Evolutionary conservation across 2,329 filamentous ascomycete genomes (phyloP), one percentile per base, ranked within the genome.

Genomic region (Cercospora zeae-maydis): DNA sequence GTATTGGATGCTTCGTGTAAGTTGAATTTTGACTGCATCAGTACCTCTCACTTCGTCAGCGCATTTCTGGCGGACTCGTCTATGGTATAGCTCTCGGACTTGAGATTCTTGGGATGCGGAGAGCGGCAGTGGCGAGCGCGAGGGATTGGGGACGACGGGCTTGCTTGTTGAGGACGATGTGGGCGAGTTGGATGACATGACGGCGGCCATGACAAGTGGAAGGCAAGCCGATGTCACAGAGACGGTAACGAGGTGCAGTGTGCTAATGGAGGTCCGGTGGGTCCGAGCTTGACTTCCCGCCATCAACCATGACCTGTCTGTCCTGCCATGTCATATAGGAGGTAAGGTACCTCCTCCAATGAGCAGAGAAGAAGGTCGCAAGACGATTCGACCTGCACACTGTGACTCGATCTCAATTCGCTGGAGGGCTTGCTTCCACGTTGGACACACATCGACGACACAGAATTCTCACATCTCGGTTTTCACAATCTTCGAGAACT

Each of bases 61-160:
- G 78, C 93, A 97, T 71, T 88, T 82, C 34, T 81, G 82, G 68
- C 92, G 84, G 65, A 96, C 92, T 62, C 90, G 84, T 69, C 90
- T 88, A 79, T 93, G 86, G 76, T 90, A 96, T 9, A 95, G 79
- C 69, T 92, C 88, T 71, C 89, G 85, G 61, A 96, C 90, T 78
- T 95, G 90, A 3, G 86, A 82, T 81, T 96, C 91, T 77, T 96
- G 91, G 21, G 87, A 83, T 10, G 91, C 86, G 27, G 91, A 93
- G 62, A 97, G 83, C 30, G 93, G 93, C 47, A 96, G 80, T 14
- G 93, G 93, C 73, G 93, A 95, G 69, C 86, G 84, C 75, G 71
- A 79, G 16, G 72, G 70, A 58, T 71, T 67, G 3, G 67, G 68
- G 4, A 64, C 37, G 34, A 59, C 63, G 9, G 63, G 62, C 13